These are phyloP conservation scores for Aechmea fasciata DNA, from an alignment of 176 grass and related monocot species.

Conservation along the genomic window DNA sequence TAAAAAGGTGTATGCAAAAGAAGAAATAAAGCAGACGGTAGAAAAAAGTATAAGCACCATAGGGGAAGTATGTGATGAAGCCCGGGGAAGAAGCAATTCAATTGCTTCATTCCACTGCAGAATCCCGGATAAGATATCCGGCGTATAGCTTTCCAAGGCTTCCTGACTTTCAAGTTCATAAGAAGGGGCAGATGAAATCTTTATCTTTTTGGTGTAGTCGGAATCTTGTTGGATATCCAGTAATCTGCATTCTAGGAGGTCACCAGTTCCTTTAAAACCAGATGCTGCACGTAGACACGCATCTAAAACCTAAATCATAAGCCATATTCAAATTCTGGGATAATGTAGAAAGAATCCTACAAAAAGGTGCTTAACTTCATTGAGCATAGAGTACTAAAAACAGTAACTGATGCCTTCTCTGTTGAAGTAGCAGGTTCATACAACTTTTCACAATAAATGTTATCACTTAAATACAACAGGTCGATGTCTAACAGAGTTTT, in stretches of 20 bases:
- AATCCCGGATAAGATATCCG: conserved; percentile 37
- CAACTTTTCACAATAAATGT: too few relatives aligned
- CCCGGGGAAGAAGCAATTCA: conserved; percentile 40
- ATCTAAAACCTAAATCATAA: conserved; percentile 66
- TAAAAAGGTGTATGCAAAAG: too few relatives aligned
- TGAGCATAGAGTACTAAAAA: too few relatives aligned
- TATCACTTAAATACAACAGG: too few relatives aligned
- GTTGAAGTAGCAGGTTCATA: background rate
- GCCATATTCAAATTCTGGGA: background rate
- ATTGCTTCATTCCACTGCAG: conserved; percentile 70
- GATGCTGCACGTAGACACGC: conserved; percentile 86
- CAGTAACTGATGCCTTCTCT: background rate
- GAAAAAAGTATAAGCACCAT: conserved; percentile 38
- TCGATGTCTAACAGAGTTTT: too few relatives aligned
- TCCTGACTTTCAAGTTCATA: conserved; percentile 47
- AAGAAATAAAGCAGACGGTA: too few relatives aligned
- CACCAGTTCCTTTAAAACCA: conserved; percentile 87
- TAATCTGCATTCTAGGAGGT: conserved; percentile 72
- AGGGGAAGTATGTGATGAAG: conserved; percentile 52
- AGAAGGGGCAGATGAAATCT: conserved; percentile 74
- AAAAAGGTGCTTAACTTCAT: background rate
- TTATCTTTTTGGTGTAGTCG: conserved; percentile 57
- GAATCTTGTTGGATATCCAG: conserved; percentile 76
- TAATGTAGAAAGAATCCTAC: conserved; percentile 1
- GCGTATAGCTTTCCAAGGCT: conserved; percentile 29